These are phyloP conservation scores for Magnolia sinica DNA, from an alignment of 164 flowering plant genomes.

Conservation along the genomic window DNA sequence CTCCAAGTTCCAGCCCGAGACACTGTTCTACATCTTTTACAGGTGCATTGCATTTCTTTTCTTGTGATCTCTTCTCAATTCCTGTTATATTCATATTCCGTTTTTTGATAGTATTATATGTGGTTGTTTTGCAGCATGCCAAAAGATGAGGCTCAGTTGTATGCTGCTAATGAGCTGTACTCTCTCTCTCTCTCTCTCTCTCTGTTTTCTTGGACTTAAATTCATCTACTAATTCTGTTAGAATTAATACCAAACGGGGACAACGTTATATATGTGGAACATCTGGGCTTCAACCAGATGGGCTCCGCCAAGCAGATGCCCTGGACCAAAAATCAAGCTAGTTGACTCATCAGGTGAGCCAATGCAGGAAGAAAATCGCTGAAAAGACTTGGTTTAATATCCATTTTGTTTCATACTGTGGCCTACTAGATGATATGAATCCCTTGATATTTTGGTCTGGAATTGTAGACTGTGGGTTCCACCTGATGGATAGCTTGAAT, in stretches of 20 bases:
- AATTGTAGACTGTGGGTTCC: no score
- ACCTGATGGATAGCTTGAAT: no score
- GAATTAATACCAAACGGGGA: neutral
- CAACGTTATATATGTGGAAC: no score
- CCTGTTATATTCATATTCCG: neutral
- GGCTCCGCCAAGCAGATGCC: no score
- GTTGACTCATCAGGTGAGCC: no score
- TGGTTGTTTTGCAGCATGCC: conserved; percentile 75
- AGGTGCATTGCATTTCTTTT: conserved; percentile 40
- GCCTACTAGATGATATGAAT: no score
- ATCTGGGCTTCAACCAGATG: no score
- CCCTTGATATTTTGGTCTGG: no score
- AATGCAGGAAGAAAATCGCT: no score
- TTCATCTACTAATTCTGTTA: neutral
- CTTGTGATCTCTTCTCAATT: neutral
- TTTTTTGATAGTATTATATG: neutral
- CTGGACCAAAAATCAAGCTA: no score
- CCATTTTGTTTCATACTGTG: no score
- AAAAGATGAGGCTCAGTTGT: conserved; percentile 91
- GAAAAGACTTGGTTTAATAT: no score
- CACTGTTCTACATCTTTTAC: conserved; percentile 86
- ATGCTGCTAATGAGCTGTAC: conserved; percentile 93
- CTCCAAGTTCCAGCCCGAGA: conserved; percentile 61
- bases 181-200: conserved; percentile 11
- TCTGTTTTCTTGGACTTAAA: neutral